Base-by-base conservation (phyloP, 2,329 filamentous ascomycete genomes). In the Drechslerella stenobrocha region DNA sequence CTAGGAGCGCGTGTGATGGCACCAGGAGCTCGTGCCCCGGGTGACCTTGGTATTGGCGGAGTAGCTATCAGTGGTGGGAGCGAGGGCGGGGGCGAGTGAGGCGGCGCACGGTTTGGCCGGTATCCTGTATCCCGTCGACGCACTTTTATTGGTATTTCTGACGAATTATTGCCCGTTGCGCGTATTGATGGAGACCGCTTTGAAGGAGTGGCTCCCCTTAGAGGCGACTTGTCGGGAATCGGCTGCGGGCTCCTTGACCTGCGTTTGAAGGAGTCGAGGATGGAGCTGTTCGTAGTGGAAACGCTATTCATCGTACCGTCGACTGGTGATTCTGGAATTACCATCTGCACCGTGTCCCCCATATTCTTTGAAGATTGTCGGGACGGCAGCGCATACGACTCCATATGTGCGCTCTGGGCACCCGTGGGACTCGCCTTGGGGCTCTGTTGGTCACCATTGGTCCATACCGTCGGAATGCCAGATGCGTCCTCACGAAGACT, bases 391-490 rank as follows among this genome's bases (percentile, higher is more conserved):
- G 47, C 48, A 20, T 52, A 24, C 3, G 50, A 7, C 42, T 66
- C 53, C 8, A 52, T 11, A 5, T 45, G 15, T 1, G 23, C 2
- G 11, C 50, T 24, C 50, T 30, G 30, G 34, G 35, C 23, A 42
- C 37, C n/a, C 26, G 60, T 67, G 5, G 63, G 63, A 32, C 63
- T 60, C 32, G 48, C 55, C 35, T 58, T 58, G 6, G 63, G 63
- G 26, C 63, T 67, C n/a, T 47, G 44, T 26, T 47, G 44, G 30
- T 67, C 63, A 3, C 48, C 63, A n/a, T 67, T 67, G 18, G 37
- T 67, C 63, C 63, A 67, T n/a, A 67, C 48, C 2, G 23, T 67
- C 23, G 63, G 63, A 9, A 67, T 67, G 6, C 55, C 55, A 23
- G 63, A 55, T 18, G 50, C 40, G 45, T 67, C 63, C 28, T 67